Evolutionary conservation across 306 rosid species (phyloP).

Genomic region (Malus sieversii): DNA sequence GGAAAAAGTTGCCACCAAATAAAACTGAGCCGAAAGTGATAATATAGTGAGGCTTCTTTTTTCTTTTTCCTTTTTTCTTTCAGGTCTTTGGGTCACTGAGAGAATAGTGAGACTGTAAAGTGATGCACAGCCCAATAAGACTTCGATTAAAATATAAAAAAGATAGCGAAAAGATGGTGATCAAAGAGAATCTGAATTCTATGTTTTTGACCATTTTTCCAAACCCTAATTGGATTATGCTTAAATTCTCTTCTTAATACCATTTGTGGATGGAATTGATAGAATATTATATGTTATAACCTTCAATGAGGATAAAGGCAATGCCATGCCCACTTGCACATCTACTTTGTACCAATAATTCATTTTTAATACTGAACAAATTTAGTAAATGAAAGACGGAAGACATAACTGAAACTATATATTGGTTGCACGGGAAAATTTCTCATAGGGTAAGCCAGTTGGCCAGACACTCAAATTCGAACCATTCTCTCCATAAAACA

Average conservation of each 20-base stretch:
- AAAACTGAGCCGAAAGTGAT: neutral
- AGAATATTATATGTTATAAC: too few species aligned
- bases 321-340: neutral
- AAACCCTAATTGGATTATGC: too few species aligned
- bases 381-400: neutral
- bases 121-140: neutral
- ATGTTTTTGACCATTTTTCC: neutral
- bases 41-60: neutral
- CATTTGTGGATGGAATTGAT: too few species aligned
- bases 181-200: neutral
- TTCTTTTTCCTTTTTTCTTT: neutral
- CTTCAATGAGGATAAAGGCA: neutral
- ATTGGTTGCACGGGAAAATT: neutral
- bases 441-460: neutral
- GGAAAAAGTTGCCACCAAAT: neutral
- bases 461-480: neutral
- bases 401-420: neutral
- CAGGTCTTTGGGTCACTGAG: neutral
- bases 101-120: neutral
- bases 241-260: too few species aligned
- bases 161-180: neutral
- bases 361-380: neutral
- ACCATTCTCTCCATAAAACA: neutral
- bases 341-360: neutral
- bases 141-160: neutral